A percentile compares a stretch with the other conserved stretches of the same genome.
Evolutionary conservation across 805 yeast species (phyloP).

Genomic region (Candida dajiaensis): DNA sequence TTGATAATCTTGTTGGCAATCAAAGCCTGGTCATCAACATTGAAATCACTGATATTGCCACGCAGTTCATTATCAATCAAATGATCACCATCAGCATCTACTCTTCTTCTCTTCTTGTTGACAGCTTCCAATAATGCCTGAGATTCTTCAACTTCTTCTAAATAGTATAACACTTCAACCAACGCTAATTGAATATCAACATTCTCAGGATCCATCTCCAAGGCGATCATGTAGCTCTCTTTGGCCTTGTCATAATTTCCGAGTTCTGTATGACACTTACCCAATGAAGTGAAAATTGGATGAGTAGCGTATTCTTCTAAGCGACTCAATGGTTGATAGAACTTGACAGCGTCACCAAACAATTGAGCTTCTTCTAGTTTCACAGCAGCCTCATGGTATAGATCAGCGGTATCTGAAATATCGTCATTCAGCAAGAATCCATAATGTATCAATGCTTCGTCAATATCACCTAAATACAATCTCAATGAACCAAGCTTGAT

Average conservation of each 20-base stretch:
- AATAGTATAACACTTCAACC: conserved; percentile 73
- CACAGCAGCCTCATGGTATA: conserved; percentile 70
- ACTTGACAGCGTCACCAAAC: conserved; percentile 70
- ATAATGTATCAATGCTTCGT: conserved; percentile 73
- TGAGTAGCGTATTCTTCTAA: conserved; percentile 46
- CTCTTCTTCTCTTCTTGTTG: conserved; percentile 30
- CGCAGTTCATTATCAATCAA: conserved; percentile 17
- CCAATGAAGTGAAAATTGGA: conserved; percentile 50
- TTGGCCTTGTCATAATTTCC: conserved; percentile 65
- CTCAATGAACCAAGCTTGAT: conserved; percentile 74
- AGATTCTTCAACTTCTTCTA: conserved; percentile 56
- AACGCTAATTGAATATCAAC: conserved; percentile 70
- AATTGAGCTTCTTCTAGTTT: conserved; percentile 63
- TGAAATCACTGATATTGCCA: neutral
- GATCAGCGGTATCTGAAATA: conserved; percentile 60
- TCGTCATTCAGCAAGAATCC: conserved; percentile 49
- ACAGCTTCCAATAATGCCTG: conserved; percentile 50
- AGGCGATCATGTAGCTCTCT: conserved; percentile 46
- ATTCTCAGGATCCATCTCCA: conserved; percentile 53
- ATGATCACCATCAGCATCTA: conserved; percentile 17
- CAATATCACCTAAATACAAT: conserved; percentile 51
- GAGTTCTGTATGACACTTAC: conserved; percentile 69
- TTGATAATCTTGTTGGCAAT: conserved; percentile 16
- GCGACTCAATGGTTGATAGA: conserved; percentile 50
- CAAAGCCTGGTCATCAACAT: conserved; percentile 16